Evolutionary conservation across 2,329 filamentous ascomycete genomes (phyloP), one percentile per base, ranked within the genome.

Genomic region (Penicillium sp.): DNA sequence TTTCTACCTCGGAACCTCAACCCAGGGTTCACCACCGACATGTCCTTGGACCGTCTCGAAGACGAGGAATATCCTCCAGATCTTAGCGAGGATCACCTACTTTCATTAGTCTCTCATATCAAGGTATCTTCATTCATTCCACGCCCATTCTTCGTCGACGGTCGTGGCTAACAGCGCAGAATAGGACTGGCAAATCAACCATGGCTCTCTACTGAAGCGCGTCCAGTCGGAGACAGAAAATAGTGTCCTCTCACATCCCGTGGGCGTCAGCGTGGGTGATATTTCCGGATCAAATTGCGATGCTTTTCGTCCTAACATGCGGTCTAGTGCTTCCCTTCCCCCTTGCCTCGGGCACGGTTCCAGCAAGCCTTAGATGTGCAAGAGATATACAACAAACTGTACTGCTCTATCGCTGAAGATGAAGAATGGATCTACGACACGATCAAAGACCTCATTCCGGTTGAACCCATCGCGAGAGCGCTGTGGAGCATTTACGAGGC

Each of bases 381-480:
- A 83, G 70, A 80, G 75, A 68, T 84, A 80, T 76, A 79, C 80
- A 62, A 81, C 76, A 62, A 84, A 80, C 64, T 76, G 3, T 77
- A 76, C 45, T 60, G 70, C 75, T 84, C 51, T 74, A 83, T 68
- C 74, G 85, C 58, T 2, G 62, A 68, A 36, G 72, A 78, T 58
- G 65, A 70, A 21, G 53, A 61, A 1, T 77, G 73, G 72, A 63
- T 78, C 1, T 60, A 63, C 15, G 43, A 56, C 3, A 60, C 67
- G 0, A 64, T 75, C 2, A 48, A 56, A 20, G 62, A 69, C 15
- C 52, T 76, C 7, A 60, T 71, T 6, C 56, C 66, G 9, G 57
- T 62, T 3, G 72, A 76, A 26, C 61, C 61, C 4, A 63, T 78
- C 13, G 61, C 71, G 1, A 52, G 52, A n/a, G 63, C 64, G 2